phyloP scores from a whole-genome alignment of 1,284 basidiomycete species.

The Microbotryum silenes-acaulis region DNA sequence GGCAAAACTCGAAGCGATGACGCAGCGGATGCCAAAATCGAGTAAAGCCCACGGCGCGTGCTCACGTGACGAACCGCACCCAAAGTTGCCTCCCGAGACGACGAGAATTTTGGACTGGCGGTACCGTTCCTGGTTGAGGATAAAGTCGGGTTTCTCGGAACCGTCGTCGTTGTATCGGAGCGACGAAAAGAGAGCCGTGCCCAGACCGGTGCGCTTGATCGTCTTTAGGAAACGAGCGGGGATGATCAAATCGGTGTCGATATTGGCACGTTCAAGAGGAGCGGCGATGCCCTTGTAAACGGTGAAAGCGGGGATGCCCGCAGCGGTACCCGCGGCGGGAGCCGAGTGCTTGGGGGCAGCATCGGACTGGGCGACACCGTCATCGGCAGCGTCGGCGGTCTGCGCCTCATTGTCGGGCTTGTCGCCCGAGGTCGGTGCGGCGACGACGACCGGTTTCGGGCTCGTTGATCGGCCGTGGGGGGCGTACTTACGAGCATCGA shows the following conservation, averaged over 20 bases:
- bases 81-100: conserved; percentile 86
- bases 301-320: conserved; percentile 64
- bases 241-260: conserved; percentile 96
- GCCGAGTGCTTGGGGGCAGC: conserved; percentile 22
- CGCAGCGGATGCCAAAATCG: conserved; percentile 82
- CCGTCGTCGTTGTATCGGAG: conserved; percentile 70
- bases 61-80: conserved; percentile 83
- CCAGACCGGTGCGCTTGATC: conserved; percentile 83
- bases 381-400: conserved; percentile 37
- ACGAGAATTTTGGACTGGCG: conserved; percentile 74
- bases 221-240: conserved; percentile 66
- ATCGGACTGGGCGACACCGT: conserved; percentile 33
- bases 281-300: conserved; percentile 71
- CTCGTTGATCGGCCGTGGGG: conserved; percentile 59
- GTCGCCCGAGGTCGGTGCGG: conserved; percentile 33
- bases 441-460: conserved; percentile 32
- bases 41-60: conserved; percentile 96
- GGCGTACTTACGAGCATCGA: conserved; percentile 73
- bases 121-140: conserved; percentile 80
- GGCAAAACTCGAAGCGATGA: conserved; percentile 89
- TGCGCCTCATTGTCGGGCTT: conserved; percentile 32
- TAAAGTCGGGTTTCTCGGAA: conserved; percentile 67
- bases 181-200: conserved; percentile 78
- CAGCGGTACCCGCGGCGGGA: conserved; percentile 50
- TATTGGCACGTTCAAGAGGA: conserved; percentile 73